Base-by-base conservation (phyloP, 495 filamentous ascomycete species). In the Lophium mytilinum region DNA sequence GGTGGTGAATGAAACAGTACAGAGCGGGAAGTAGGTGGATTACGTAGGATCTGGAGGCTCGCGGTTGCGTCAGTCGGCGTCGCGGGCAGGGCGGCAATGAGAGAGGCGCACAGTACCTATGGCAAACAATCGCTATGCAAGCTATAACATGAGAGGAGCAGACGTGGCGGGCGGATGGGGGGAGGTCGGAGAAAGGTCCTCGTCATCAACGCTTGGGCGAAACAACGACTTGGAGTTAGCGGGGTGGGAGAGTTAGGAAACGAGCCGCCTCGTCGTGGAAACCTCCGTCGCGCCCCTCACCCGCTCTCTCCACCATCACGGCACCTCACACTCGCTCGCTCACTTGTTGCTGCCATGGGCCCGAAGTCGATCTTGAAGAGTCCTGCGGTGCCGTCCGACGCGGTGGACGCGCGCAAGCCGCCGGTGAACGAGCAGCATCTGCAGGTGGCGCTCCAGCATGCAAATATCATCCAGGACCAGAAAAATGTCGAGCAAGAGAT, bases 371-470 rank as follows among this genome's bases (percentile, higher is more conserved):
- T 80, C 37, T 71, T 88, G 5, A 88, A 85, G 62, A 86, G 78
- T 33, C 47, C 70, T 3, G 15, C 54, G 37, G 37, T 42, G 63
- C 64, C 50, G 70, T 68, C 58, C 52, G 70, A 71, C 50, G 69
- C 71, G 18, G 69, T 68, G 52, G 62, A 71, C 67, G 60, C 71
- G 47, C 55, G 65, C 41, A 69, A 50, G 58, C 72, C 37, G 72
- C 77, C 71, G 61, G 71, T 60, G 52, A 73, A 75, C 58, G 70
- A 72, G 15, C 83, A 80, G 45, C 77, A 83, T 62, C 69, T 78
- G 17, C 75, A 79, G 30, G 78, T 83, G 41, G 91, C 90, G 12
- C 71, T 95, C 45, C 80, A 87, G 57, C 90, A 95, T 73, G 90
- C 92, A 11, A 78, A 81, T 56, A 75, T 84, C 33, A 84, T 96